A percentile compares a stretch with the other conserved stretches of the same genome.
phyloP scores from a whole-genome alignment of 495 filamentous ascomycete genomes.

The Neurospora sp. region DNA sequence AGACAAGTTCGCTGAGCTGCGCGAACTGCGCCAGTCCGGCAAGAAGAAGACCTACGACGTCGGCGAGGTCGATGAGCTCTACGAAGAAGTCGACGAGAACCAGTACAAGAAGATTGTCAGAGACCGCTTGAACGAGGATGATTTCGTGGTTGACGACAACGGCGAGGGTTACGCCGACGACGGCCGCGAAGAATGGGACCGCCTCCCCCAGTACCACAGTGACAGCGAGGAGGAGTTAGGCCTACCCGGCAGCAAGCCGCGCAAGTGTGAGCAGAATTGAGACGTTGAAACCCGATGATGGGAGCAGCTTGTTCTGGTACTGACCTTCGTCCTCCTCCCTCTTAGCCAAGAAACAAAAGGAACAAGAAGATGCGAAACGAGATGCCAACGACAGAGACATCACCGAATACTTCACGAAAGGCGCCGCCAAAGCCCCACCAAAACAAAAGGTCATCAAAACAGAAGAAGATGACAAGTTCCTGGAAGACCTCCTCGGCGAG shows the following conservation, averaged over 20 bases:
- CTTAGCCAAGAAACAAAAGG: constrained; percentile 75
- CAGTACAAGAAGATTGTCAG: constrained; percentile 94
- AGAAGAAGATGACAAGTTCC: constrained; percentile 77
- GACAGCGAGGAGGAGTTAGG: constrained; percentile 65
- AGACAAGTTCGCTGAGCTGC: constrained; percentile 62
- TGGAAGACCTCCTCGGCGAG: constrained; percentile 75
- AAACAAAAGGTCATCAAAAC: constrained; percentile 71
- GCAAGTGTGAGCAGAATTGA: constrained; percentile 31
- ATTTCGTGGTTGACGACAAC: constrained; percentile 95
- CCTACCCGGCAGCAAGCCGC: constrained; percentile 42
- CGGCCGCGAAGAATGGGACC: constrained; percentile 93
- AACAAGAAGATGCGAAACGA: constrained; percentile 77
- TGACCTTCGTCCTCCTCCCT: background rate
- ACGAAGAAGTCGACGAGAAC: constrained; percentile 95
- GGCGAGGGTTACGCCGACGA: constrained; percentile 93
- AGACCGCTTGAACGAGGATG: constrained; percentile 79
- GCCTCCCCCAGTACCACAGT: constrained; percentile 51
- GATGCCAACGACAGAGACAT: constrained; percentile 86
- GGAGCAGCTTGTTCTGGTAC: background rate
- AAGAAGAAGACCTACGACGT: constrained; percentile 90
- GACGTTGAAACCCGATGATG: background rate
- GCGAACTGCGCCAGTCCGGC: constrained; percentile 74
- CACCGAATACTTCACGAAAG: constrained; percentile 83
- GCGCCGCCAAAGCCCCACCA: constrained; percentile 49
- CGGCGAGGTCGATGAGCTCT: constrained; percentile 72